A percentile compares a stretch with the other conserved stretches of the same genome.
Conservation (phyloP, 306 rosid genomes). For the Glycine soja region DNA sequence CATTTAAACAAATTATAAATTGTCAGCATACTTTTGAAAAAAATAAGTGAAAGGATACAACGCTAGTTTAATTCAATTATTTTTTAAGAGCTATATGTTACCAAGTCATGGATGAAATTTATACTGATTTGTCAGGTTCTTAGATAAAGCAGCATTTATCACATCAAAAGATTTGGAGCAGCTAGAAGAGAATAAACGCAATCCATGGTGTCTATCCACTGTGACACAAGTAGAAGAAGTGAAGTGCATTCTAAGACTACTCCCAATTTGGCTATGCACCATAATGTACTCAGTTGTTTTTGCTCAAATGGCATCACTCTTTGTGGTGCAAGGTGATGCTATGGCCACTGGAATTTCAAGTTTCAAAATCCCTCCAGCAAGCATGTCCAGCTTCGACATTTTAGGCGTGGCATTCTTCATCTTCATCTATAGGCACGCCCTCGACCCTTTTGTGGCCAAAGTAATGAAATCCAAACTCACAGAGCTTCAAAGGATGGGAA, state of each 20-base stretch:
- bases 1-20: not conserved
- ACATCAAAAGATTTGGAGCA: constrained; percentile 55
- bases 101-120: constrained; percentile 35
- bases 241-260: constrained; percentile 74
- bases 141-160: constrained; percentile 73
- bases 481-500: constrained; percentile 81
- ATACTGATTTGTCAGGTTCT: constrained; percentile 55
- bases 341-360: constrained; percentile 64
- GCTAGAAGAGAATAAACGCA: constrained; percentile 39
- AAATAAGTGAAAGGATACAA: not conserved
- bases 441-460: constrained; percentile 51
- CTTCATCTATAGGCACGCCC: constrained; percentile 43
- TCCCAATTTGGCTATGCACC: constrained; percentile 85
- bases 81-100: not conserved
- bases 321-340: constrained; percentile 69
- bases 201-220: constrained; percentile 69
- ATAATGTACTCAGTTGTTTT: constrained; percentile 78
- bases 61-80: not conserved
- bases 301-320: constrained; percentile 86
- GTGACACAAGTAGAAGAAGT: constrained; percentile 87
- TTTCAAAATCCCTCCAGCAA: constrained; percentile 79
- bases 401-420: not conserved
- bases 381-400: constrained; percentile 87
- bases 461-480: constrained; percentile 54
- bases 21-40: not conserved